Percentiles rank a stretch among this genome's conserved stretches.
phyloP scores from a whole-genome alignment of 108 stramenopile genomes.

The Pseudonitzschia multistriata region DNA sequence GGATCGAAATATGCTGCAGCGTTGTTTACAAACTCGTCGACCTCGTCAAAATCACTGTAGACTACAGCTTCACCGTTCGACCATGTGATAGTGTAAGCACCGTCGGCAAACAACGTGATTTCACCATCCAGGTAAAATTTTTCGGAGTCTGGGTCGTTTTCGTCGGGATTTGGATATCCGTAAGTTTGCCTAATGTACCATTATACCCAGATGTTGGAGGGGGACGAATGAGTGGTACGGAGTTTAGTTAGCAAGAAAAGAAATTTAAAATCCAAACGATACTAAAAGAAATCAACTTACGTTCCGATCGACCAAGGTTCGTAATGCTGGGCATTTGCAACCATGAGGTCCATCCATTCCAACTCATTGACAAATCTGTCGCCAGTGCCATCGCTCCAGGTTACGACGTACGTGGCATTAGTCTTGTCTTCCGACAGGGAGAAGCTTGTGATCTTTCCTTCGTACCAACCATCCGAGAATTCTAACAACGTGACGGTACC shows the following conservation, averaged over 20 bases:
- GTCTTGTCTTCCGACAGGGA: background rate
- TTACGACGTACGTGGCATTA: background rate
- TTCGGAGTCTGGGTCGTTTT: background rate
- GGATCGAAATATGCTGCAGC: background rate
- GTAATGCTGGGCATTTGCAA: slow-evolving; percentile 10
- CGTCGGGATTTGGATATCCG: slow-evolving; percentile 5
- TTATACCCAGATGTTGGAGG: background rate
- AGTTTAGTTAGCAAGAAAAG: background rate
- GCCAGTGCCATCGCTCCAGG: slow-evolving; percentile 14
- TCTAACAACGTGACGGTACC: slow-evolving; percentile 7
- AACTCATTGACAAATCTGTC: slow-evolving; percentile 1
- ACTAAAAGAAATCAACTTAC: slow-evolving; percentile 1
- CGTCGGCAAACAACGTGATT: slow-evolving; percentile 5
- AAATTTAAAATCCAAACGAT: background rate
- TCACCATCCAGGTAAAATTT: background rate
- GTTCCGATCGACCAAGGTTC: slow-evolving; percentile 9
- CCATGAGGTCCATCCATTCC: slow-evolving; percentile 15
- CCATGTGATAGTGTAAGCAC: slow-evolving; percentile 12
- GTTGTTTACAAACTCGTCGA: slow-evolving; percentile 5
- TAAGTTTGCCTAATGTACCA: background rate
- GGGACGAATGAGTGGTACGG: background rate
- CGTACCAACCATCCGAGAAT: slow-evolving; percentile 7
- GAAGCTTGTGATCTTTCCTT: slow-evolving; percentile 5
- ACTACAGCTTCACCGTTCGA: background rate
- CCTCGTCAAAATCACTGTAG: slow-evolving; percentile 12